Base-by-base conservation (phyloP, 192 early-diverging fungal genomes). In the Geranomyces variabilis region DNA sequence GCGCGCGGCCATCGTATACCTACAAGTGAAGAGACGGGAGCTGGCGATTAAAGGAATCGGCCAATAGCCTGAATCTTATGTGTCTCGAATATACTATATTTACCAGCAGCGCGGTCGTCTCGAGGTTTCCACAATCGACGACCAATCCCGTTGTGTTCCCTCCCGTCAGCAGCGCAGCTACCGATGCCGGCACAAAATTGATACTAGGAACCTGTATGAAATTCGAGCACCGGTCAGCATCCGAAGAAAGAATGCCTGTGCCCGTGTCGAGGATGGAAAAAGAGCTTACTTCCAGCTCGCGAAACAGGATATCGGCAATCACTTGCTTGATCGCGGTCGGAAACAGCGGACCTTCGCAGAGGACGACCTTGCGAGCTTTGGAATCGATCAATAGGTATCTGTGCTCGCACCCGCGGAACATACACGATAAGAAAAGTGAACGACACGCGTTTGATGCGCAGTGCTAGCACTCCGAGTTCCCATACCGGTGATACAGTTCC, bases 51-150 rank as follows among this genome's bases (percentile, higher is more conserved):
- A n/a, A n/a, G n/a, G n/a, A n/a, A n/a, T n/a, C n/a, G n/a, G n/a
- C n/a, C n/a, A n/a, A n/a, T n/a, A n/a, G n/a, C n/a, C n/a, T n/a
- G n/a, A n/a, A n/a, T n/a, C n/a, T n/a, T n/a, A n/a, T n/a, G n/a
- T n/a, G n/a, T n/a, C n/a, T n/a, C n/a, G n/a, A n/a, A n/a, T n/a
- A n/a, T n/a, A n/a, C n/a, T n/a, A n/a, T n/a, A n/a, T 41, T 63
- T 82, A 96, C 94, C 33, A 94, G 94, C 47, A 92, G 66, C 3
- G 92, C 91, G 7, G 87, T 86, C 8, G 90, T 89, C 47, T 88
- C 87, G 19, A 93, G 74, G 67, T 93, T 84, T 0, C 94, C 95
- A 70, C 90, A 91, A 75, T 97, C 94, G 21, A 97, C 81, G 0
- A 97, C 93, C 61, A 97, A 77, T 0, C 95, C 95, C 7, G 87